Conservation (phyloP, 2,329 filamentous ascomycete genomes). For the Colletotrichum acutatum region DNA sequence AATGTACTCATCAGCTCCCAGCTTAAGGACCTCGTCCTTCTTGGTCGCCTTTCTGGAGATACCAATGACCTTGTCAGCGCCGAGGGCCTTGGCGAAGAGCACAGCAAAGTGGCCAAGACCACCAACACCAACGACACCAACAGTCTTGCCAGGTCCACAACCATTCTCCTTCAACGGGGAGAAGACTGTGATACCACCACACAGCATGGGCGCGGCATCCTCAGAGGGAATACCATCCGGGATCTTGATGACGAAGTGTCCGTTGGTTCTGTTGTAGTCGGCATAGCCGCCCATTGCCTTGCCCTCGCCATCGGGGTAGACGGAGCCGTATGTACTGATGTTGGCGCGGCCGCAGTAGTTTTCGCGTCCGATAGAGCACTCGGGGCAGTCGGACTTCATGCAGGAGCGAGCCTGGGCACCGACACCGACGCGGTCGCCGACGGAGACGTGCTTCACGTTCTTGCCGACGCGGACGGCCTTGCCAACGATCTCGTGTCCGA, state of each 20-base stretch:
- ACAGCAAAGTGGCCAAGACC: conserved; percentile 77
- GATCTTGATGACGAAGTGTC: conserved; percentile 61
- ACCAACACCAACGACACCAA: conserved; percentile 75
- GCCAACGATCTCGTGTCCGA: conserved; percentile 75
- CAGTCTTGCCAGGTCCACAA: conserved; percentile 72
- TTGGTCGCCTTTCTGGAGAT: conserved; percentile 67
- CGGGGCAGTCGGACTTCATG: conserved; percentile 53
- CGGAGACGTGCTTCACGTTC: conserved; percentile 58
- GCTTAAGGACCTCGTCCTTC: conserved; percentile 62
- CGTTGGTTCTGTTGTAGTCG: conserved; percentile 46
- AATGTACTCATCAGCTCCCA: conserved; percentile 65
- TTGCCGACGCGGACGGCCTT: conserved; percentile 64
- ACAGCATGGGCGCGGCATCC: conserved; percentile 72
- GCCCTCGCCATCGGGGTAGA: conserved; percentile 61
- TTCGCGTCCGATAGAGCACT: conserved; percentile 54
- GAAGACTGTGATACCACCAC: conserved; percentile 76
- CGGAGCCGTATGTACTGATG: conserved; percentile 64
- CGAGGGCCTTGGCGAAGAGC: conserved; percentile 74
- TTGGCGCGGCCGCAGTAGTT: conserved; percentile 52
- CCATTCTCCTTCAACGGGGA: conserved; percentile 71
- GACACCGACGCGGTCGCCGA: conserved; percentile 73
- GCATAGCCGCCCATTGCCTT: conserved; percentile 69
- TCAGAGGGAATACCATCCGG: conserved; percentile 53
- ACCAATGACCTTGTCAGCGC: conserved; percentile 68
- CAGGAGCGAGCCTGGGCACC: conserved; percentile 71